A percentile compares a stretch with the other conserved stretches of the same genome.
Evolutionary conservation across 768 basidiomycete species (phyloP).

Genomic region (Lanmaoa pseudosensibilis): DNA sequence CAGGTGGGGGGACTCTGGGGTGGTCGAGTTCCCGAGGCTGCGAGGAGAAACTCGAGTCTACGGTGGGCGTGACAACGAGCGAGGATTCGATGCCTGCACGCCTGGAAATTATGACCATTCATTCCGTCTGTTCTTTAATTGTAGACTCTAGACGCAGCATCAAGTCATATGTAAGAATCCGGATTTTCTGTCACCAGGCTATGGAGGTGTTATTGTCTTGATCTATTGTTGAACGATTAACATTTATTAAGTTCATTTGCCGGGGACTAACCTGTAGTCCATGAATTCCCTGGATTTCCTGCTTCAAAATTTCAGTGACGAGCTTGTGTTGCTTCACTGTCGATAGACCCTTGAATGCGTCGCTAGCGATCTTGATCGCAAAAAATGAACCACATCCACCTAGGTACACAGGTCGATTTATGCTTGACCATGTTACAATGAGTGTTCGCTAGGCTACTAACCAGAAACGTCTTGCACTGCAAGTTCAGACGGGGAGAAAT

Average conservation of each 20-base stretch:
- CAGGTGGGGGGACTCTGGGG: background rate
- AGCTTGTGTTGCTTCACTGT: conserved; percentile 93
- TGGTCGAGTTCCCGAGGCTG: background rate
- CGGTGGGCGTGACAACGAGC: background rate
- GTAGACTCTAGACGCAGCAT: conserved; percentile 7
- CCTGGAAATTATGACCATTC: background rate
- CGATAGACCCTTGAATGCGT: conserved; percentile 81
- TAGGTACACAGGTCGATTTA: conserved; percentile 31
- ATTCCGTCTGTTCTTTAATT: conserved; percentile 7
- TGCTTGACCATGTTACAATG: background rate
- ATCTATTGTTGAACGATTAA: conserved; percentile 34
- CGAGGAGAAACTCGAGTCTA: background rate
- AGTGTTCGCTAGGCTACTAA: conserved; percentile 35
- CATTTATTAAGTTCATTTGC: background rate
- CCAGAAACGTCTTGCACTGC: conserved; percentile 96
- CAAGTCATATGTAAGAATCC: background rate
- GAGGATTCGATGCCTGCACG: background rate
- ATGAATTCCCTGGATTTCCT: conserved; percentile 89
- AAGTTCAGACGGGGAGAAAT: conserved; percentile 77
- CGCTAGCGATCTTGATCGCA: conserved; percentile 83
- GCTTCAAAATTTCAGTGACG: conserved; percentile 81
- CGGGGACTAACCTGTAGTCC: conserved; percentile 78
- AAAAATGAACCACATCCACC: conserved; percentile 99
- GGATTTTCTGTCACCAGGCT: conserved; percentile 2
- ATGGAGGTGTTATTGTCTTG: conserved; percentile 40